These are phyloP conservation scores for Bauhinia variegata DNA, from an alignment of 306 rosid genomes.

Conservation along the genomic window DNA sequence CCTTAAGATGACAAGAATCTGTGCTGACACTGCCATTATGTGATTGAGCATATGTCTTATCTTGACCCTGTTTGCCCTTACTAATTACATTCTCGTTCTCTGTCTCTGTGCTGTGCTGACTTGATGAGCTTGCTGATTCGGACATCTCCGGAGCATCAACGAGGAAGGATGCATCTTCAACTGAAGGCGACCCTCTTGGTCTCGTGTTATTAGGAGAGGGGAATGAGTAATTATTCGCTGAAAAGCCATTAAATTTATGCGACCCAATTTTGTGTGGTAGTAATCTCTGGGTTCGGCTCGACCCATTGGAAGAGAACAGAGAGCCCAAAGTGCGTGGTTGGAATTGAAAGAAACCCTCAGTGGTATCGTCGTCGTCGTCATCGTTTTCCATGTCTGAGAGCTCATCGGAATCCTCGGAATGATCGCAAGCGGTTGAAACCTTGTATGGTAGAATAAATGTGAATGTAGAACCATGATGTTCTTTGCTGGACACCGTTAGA, in stretches of 20 bases:
- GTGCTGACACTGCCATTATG: constrained; percentile 38
- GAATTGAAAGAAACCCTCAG: constrained; percentile 84
- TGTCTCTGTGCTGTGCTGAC: constrained; percentile 38
- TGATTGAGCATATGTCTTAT: constrained; percentile 32
- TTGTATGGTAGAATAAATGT: constrained; percentile 88
- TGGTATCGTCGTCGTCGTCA: constrained; percentile 51
- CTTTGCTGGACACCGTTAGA: constrained; percentile 85
- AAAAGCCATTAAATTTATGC: constrained; percentile 58
- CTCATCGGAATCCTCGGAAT: constrained; percentile 75
- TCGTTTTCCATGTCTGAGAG: constrained; percentile 67
- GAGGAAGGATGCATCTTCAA: constrained; percentile 49
- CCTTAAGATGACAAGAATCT: constrained; percentile 39
- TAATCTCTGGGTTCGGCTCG: constrained; percentile 56
- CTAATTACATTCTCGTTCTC: constrained; percentile 33
- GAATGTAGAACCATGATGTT: constrained; percentile 79
- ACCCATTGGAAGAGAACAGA: constrained; percentile 73
- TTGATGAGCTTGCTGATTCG: constrained; percentile 51
- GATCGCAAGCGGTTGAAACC: constrained; percentile 59
- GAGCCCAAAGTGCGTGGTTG: constrained; percentile 87
- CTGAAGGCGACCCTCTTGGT: constrained; percentile 43
- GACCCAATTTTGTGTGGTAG: constrained; percentile 55
- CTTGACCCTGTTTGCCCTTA: constrained; percentile 32
- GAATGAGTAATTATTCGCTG: constrained; percentile 44
- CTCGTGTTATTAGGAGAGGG: constrained; percentile 32
- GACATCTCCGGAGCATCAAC: constrained; percentile 44